Conservation (phyloP, 2,329 filamentous ascomycete species). For the Apiospora kogelbergensis region DNA sequence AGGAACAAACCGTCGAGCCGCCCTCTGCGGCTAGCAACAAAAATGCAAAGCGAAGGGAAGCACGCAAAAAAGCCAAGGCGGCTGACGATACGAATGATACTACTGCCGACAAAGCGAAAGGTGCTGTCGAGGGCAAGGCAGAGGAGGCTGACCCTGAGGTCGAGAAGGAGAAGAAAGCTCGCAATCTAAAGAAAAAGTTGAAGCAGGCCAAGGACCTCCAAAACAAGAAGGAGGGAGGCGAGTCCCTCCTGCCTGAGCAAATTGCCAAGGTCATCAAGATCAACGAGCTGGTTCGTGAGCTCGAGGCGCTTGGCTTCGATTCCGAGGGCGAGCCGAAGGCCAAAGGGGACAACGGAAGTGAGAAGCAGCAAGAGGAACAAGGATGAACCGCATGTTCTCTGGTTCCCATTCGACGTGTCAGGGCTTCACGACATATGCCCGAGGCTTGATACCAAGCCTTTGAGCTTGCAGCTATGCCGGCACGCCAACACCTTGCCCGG, state of each 20-base stretch:
- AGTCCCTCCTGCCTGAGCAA: constrained; percentile 84
- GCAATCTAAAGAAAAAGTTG: constrained; percentile 90
- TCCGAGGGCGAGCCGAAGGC: constrained; percentile 64
- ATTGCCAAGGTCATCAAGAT: constrained; percentile 98
- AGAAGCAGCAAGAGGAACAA: constrained; percentile 7
- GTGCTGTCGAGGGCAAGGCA: constrained; percentile 25
- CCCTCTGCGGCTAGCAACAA: constrained; percentile 67
- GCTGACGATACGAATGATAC: constrained; percentile 61
- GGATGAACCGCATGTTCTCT: not conserved
- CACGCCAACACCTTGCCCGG: not conserved
- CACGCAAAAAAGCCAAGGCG: constrained; percentile 54
- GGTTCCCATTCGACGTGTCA: not conserved
- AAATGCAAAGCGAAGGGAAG: constrained; percentile 75
- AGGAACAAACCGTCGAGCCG: constrained; percentile 44
- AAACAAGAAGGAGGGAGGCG: constrained; percentile 86
- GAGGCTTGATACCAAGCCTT: not conserved
- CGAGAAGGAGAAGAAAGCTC: constrained; percentile 89
- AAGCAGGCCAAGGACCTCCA: constrained; percentile 89
- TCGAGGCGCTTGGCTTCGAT: constrained; percentile 84
- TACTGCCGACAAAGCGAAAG: constrained; percentile 40
- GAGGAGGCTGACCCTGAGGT: constrained; percentile 65
- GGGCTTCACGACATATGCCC: not conserved
- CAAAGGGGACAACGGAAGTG: not conserved
- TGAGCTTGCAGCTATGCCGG: not conserved
- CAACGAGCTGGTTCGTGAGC: constrained; percentile 84